A percentile compares a stretch with the other conserved stretches of the same genome.
phyloP scores from a whole-genome alignment of 305 asterid genomes.

The Solanum hybrid region DNA sequence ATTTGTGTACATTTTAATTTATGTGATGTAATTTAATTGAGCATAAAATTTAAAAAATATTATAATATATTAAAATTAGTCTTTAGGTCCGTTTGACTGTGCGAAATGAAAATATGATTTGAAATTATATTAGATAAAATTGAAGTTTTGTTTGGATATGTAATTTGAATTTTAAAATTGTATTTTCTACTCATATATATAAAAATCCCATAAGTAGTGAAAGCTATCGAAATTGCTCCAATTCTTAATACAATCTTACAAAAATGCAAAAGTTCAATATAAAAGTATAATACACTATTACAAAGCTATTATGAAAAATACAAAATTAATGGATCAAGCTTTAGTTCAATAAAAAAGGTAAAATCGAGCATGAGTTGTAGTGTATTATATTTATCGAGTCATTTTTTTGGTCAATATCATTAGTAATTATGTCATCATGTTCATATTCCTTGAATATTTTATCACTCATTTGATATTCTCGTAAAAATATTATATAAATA shows the following conservation, averaged over 20 bases:
- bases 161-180: not conserved
- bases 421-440: not conserved
- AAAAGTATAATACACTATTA: not conserved
- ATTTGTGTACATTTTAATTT: no score
- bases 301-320: not conserved
- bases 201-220: not conserved
- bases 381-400: not conserved
- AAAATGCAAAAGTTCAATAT: not conserved
- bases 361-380: not conserved
- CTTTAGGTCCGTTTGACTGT: not conserved
- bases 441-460: not conserved
- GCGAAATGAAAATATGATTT: not conserved
- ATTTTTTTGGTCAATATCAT: not conserved
- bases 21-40: not conserved
- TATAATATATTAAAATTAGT: no score
- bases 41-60: not conserved
- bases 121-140: not conserved
- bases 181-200: not conserved
- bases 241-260: not conserved
- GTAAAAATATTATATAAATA: no score
- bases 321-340: not conserved
- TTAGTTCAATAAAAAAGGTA: not conserved
- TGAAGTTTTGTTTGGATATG: not conserved
- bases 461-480: not conserved
- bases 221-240: not conserved